Base-by-base conservation (phyloP, 495 filamentous ascomycete genomes). In the Cercophora newfieldiana region DNA sequence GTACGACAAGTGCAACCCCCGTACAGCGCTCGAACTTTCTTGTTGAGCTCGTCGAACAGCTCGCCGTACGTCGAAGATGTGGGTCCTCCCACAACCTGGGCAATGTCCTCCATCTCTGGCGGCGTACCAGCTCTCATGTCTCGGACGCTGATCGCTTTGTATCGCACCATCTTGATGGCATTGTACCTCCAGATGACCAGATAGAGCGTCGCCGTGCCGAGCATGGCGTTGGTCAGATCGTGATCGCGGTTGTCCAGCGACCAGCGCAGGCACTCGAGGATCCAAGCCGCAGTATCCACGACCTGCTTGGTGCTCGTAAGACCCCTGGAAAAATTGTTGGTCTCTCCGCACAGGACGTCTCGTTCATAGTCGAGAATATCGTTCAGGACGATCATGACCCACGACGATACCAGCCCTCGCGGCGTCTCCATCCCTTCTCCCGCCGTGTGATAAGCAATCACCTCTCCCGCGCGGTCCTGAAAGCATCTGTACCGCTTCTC, bases 61-160 rank as follows among this genome's bases (percentile, higher is more conserved):
- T 56, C 53, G 6, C 53, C 53, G 53, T 56, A 56, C 14, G 53
- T 25, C 25, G n/a, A n/a, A n/a, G n/a, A 7, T 56, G 12, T 56
- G 8, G 12, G 10, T 18, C 10, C 25, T 28, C 22, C 5, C 14
- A 56, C 25, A 12, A 24, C 24, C 21, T 56, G 16, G 8, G 8
- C 53, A 56, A 56, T 26, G 18, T 56, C 53, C 53, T 56, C 53
- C 25, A 56, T 56, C 53, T 56, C 53, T 5, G 53, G 53, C 53
- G 53, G 53, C 53, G 25, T 26, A 5, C 53, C 53, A 3, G 53
- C 4, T 26, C 12, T 56, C 53, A 19, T 26, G 5, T 56, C 22
- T 18, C 53, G 8, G 12, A 56, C 24, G 22, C 53, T 28, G 12
- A 56, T 26, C 21, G 53, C 19, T 18, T 56, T 6, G 22, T 56